phyloP scores from a whole-genome alignment of 768 basidiomycete genomes.

The Kwoniella dendrophila region DNA sequence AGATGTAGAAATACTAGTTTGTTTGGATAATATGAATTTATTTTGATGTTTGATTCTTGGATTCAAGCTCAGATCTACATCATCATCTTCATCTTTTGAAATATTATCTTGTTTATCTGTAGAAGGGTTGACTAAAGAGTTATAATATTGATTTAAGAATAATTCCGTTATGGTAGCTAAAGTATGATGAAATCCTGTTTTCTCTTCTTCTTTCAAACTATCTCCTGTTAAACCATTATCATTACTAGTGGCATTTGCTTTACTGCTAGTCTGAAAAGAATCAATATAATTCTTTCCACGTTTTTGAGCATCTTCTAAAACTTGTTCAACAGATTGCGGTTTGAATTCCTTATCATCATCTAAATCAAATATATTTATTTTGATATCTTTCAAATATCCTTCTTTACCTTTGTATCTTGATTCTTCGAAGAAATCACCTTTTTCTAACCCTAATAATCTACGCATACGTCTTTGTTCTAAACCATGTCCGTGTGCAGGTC shows the following conservation, averaged over 20 bases:
- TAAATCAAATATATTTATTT: constrained; percentile 26
- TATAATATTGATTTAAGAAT: constrained; percentile 20
- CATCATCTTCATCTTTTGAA: not conserved
- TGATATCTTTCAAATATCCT: constrained; percentile 31
- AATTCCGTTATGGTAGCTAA: constrained; percentile 15
- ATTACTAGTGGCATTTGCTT: not conserved
- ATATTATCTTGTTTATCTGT: not conserved
- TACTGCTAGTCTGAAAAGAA: too few species aligned
- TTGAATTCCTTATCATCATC: constrained; percentile 3
- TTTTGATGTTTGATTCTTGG: not conserved
- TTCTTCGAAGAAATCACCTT: constrained; percentile 46
- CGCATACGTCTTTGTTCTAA: constrained; percentile 61
- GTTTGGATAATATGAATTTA: not conserved
- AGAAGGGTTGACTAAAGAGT: not conserved
- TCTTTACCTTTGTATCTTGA: constrained; percentile 40
- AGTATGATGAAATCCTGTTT: constrained; percentile 19
- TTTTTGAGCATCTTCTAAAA: not conserved
- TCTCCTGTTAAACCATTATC: too few species aligned
- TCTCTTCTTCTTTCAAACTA: not conserved
- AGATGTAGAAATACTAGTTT: not conserved
- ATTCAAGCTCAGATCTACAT: not conserved
- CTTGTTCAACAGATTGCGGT: not conserved
- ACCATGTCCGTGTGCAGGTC: constrained; percentile 71
- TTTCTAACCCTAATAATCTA: constrained; percentile 37
- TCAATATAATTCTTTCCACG: too few species aligned